Evolutionary conservation across 1,284 basidiomycete genomes (phyloP).

Genomic region (Microbotryomycetes sp.): DNA sequence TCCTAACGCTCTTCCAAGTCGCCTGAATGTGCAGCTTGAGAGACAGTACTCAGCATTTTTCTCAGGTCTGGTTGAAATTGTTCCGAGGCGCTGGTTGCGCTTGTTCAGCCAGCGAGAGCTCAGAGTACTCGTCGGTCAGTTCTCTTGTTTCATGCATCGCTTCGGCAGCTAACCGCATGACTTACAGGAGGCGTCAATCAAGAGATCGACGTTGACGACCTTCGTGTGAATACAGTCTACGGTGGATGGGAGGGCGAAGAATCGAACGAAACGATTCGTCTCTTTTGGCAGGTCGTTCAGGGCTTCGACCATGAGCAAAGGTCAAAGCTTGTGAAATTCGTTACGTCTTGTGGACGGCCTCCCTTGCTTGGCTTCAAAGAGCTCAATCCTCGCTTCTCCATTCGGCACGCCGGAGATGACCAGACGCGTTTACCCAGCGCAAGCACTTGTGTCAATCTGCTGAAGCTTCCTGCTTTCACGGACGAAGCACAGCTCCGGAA

Average conservation of each 20-base stretch:
- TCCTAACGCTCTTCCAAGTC: conserved; percentile 38
- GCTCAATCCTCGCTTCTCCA: conserved; percentile 73
- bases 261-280: conserved; percentile 57
- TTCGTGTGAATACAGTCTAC: conserved; percentile 65
- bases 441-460: conserved; percentile 67
- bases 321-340: conserved; percentile 70
- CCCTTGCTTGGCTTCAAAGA: conserved; percentile 84
- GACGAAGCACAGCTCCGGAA: conserved; percentile 51
- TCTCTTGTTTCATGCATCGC: background rate
- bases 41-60: conserved; percentile 63
- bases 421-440: conserved; percentile 61
- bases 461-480: conserved; percentile 60
- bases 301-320: conserved; percentile 61
- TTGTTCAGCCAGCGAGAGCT: conserved; percentile 95
- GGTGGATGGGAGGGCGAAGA: conserved; percentile 47
- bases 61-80: conserved; percentile 76
- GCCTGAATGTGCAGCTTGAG: conserved; percentile 55
- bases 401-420: conserved; percentile 68
- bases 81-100: conserved; percentile 76
- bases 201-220: conserved; percentile 70
- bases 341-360: conserved; percentile 81
- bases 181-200: conserved; percentile 39
- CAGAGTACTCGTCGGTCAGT: conserved; percentile 33
- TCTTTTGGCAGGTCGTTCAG: conserved; percentile 41
- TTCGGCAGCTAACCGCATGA: conserved; percentile 54